Conservation (phyloP, 129 eudicot genomes). For the Calendula officinalis region DNA sequence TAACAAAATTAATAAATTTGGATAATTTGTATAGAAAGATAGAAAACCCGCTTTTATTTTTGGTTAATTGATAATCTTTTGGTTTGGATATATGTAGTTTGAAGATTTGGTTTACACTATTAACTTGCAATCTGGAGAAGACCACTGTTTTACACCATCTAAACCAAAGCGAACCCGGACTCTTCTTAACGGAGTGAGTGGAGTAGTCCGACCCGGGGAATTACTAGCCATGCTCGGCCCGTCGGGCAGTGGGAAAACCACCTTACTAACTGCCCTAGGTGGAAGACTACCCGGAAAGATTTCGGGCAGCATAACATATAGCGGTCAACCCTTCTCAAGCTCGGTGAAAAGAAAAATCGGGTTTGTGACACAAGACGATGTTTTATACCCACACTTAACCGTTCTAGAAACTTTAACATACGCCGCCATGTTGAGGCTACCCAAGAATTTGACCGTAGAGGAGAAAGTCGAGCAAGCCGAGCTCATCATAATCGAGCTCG, state of each 20-base stretch:
- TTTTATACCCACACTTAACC: slow-evolving; percentile 71
- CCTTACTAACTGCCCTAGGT: slow-evolving; percentile 70
- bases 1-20: neutral
- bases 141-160: slow-evolving; percentile 35
- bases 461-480: slow-evolving; percentile 72
- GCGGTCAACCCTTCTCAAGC: slow-evolving; percentile 61
- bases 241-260: slow-evolving; percentile 89
- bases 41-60: neutral
- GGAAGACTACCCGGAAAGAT: slow-evolving; percentile 58
- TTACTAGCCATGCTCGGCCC: slow-evolving; percentile 89
- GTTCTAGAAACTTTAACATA: slow-evolving; percentile 74
- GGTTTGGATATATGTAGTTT: slow-evolving; percentile 45
- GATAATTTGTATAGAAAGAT: neutral
- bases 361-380: slow-evolving; percentile 81
- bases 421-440: slow-evolving; percentile 72
- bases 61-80: slow-evolving; percentile 4
- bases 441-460: slow-evolving; percentile 41
- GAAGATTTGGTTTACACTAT: slow-evolving; percentile 66
- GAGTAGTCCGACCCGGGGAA: slow-evolving; percentile 74
- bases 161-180: slow-evolving; percentile 45
- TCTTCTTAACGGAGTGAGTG: slow-evolving; percentile 62
- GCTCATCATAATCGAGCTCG: slow-evolving; percentile 52
- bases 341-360: slow-evolving; percentile 62
- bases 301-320: slow-evolving; percentile 65
- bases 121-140: slow-evolving; percentile 27